Evolutionary conservation across 805 yeast genomes (phyloP).

Genomic region (Lipomyces chichibuensis): DNA sequence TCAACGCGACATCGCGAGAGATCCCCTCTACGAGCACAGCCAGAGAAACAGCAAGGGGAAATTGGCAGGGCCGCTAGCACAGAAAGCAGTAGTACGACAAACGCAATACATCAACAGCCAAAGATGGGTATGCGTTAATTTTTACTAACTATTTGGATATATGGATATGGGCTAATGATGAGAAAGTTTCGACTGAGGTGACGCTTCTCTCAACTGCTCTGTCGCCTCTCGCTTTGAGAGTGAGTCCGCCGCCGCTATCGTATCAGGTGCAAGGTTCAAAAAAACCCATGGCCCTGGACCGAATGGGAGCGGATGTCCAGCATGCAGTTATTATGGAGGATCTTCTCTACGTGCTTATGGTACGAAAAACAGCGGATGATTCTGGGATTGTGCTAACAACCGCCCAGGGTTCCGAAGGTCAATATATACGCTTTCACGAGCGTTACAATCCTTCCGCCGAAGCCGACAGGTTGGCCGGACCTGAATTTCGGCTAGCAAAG

Average conservation of each 20-base stretch:
- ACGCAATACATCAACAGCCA: background rate
- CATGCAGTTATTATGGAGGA: slow-evolving; percentile 76
- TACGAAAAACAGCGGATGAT: slow-evolving; percentile 30
- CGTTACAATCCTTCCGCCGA: slow-evolving; percentile 55
- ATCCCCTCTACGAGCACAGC: slow-evolving; percentile 17
- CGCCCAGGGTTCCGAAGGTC: slow-evolving; percentile 67
- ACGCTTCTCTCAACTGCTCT: slow-evolving; percentile 14
- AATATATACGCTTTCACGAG: slow-evolving; percentile 69
- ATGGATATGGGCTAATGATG: background rate
- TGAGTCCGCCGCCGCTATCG: slow-evolving; percentile 24
- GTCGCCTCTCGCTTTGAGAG: slow-evolving; percentile 25
- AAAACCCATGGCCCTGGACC: slow-evolving; percentile 20
- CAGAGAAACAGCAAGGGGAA: slow-evolving; percentile 2
- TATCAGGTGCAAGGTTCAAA: slow-evolving; percentile 11
- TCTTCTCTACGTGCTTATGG: slow-evolving; percentile 62
- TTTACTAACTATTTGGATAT: background rate
- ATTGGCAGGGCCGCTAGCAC: background rate
- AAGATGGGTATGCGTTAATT: background rate
- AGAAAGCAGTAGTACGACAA: background rate
- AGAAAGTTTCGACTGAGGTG: slow-evolving; percentile 25
- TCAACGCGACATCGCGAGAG: slow-evolving; percentile 14
- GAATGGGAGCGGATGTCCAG: slow-evolving; percentile 55
- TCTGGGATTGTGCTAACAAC: background rate
- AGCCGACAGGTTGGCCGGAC: slow-evolving; percentile 59
- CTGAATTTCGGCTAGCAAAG: slow-evolving; percentile 73